phyloP scores from a whole-genome alignment of 179 eudicot species.

The Gypsophila paniculata region DNA sequence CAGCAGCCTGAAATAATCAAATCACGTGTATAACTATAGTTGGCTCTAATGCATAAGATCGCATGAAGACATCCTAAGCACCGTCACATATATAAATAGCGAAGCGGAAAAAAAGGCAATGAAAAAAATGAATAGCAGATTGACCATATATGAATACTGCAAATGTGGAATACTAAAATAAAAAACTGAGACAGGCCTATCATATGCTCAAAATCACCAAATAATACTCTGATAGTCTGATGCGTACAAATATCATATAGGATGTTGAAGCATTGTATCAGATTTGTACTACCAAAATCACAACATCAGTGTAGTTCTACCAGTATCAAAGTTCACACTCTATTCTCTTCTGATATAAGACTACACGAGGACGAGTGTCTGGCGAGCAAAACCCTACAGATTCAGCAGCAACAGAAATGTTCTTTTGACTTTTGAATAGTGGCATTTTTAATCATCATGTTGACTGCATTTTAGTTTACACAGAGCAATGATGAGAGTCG shows the following conservation, averaged over 20 bases:
- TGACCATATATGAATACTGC: background rate
- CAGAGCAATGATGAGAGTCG: background rate
- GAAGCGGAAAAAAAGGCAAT: background rate
- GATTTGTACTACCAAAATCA: background rate
- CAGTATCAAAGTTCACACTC: background rate
- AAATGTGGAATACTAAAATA: background rate
- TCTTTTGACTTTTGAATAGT: background rate
- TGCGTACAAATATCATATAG: background rate
- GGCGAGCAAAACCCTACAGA: background rate
- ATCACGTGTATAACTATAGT: conserved; percentile 12
- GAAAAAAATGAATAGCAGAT: background rate
- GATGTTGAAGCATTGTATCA: background rate
- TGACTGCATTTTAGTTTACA: background rate
- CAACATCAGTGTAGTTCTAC: background rate
- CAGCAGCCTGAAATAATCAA: conserved; percentile 70
- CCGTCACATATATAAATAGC: background rate
- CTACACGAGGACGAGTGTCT: background rate
- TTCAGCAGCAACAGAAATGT: background rate
- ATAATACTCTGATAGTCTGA: background rate
- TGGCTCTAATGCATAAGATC: conserved; percentile 2
- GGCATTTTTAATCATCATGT: background rate
- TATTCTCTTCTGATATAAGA: background rate
- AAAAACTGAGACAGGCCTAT: background rate
- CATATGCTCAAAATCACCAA: background rate
- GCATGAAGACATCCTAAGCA: background rate